Evolutionary conservation across 78 protist species (phyloP).

Genomic region (Cavenderia fasciculata): DNA sequence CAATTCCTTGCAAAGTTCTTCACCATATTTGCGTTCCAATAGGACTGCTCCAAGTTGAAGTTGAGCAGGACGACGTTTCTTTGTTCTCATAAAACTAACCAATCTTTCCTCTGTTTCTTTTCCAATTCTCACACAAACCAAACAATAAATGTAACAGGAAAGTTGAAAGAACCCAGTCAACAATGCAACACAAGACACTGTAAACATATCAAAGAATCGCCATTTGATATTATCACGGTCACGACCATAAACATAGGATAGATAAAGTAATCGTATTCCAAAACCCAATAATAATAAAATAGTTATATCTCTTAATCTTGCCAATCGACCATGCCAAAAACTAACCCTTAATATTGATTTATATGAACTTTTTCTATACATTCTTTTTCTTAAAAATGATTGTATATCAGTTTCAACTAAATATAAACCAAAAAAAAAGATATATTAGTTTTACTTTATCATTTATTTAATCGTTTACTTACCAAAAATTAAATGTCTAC

Average conservation of each 20-base stretch:
- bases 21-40: not conserved
- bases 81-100: not conserved
- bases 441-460: no score
- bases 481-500: constrained; percentile 1
- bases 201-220: constrained; percentile 8
- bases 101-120: not conserved
- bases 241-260: not conserved
- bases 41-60: not conserved
- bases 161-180: not conserved
- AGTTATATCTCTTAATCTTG: not conserved
- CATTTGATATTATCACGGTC: not conserved
- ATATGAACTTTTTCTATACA: not conserved
- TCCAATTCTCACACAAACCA: not conserved
- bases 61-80: constrained; percentile 1
- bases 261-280: constrained; percentile 7
- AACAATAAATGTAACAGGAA: not conserved
- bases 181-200: not conserved
- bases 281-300: not conserved
- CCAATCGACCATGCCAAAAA: not conserved
- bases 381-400: not conserved
- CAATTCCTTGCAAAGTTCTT: not conserved
- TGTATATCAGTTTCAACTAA: not conserved
- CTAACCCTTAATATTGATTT: not conserved
- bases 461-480: no score
- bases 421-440: no score